Conservation (phyloP, 306 rosid species). For the Glycine latifolia region DNA sequence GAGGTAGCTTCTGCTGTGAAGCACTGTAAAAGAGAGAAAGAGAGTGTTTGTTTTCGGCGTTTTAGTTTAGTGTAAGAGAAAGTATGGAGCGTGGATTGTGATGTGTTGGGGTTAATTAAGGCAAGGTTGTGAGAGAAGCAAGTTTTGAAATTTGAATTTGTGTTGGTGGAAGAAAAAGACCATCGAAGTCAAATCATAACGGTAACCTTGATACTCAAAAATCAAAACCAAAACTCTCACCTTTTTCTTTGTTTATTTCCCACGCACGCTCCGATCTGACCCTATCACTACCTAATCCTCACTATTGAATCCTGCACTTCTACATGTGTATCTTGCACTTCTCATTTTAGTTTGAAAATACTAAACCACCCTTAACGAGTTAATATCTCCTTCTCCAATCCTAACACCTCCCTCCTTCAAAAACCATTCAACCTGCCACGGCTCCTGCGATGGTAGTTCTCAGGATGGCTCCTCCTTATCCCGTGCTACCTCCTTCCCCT, state of each 20-base stretch:
- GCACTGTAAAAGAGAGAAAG: background rate
- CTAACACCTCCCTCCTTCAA: no score
- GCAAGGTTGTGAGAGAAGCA: background rate
- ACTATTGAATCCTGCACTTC: no score
- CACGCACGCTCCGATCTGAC: constrained; percentile 25
- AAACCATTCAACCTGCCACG: no score
- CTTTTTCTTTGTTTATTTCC: background rate
- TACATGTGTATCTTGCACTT: no score
- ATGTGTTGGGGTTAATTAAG: constrained; percentile 34
- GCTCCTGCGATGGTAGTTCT: no score
- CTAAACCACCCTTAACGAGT: no score
- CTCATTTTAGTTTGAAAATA: no score
- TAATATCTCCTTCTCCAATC: no score
- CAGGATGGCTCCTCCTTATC: no score
- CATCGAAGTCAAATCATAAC: background rate
- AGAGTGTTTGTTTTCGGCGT: background rate
- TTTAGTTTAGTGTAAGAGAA: background rate
- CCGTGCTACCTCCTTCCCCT: no score
- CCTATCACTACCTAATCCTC: background rate
- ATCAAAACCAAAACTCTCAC: background rate
- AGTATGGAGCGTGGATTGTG: background rate
- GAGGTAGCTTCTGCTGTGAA: no score
- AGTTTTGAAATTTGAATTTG: constrained; percentile 23
- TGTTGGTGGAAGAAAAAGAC: background rate
- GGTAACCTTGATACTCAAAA: background rate